Conservation (phyloP, 1,139 yeast species). For the Debaryomyces robertsiae region DNA sequence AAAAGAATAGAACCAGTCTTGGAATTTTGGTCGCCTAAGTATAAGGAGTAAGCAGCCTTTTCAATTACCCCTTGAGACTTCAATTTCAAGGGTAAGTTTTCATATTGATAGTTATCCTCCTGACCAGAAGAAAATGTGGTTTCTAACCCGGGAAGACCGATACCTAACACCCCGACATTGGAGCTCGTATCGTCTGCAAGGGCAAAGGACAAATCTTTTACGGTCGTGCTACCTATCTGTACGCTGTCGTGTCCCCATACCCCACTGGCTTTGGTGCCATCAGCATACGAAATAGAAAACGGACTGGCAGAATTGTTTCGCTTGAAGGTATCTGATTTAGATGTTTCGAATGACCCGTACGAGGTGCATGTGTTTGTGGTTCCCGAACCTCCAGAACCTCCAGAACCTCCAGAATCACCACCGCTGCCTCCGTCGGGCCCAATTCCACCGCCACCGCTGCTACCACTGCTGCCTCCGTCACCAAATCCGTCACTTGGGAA, state of each 20-base stretch:
- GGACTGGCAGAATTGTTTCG: conserved; percentile 33
- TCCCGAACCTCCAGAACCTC: conserved; percentile 12
- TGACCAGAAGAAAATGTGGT: conserved; percentile 27
- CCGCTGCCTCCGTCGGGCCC: conserved; percentile 11
- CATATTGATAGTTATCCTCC: conserved; percentile 20
- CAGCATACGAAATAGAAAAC: conserved; percentile 61
- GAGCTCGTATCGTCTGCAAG: conserved; percentile 47
- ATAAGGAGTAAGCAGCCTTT: conserved; percentile 54
- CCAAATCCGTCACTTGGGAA: neutral
- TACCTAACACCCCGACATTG: conserved; percentile 53
- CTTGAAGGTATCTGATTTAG: conserved; percentile 33
- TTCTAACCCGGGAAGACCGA: conserved; percentile 58
- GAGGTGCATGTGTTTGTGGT: conserved; percentile 34
- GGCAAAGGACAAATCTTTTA: conserved; percentile 54
- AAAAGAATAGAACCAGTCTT: conserved; percentile 43
- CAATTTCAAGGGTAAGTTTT: conserved; percentile 34
- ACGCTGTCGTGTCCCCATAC: conserved; percentile 55
- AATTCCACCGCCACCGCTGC: conserved; percentile 11
- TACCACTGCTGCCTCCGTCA: conserved; percentile 8
- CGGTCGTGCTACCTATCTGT: conserved; percentile 38
- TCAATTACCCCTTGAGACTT: conserved; percentile 48
- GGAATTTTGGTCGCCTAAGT: conserved; percentile 27
- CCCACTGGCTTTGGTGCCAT: conserved; percentile 61
- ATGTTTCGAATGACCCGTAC: conserved; percentile 44
- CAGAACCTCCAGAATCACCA: conserved; percentile 13